These are phyloP conservation scores for Alternaria brassicicola DNA, from an alignment of 2,329 filamentous ascomycete species.

Conservation along the genomic window DNA sequence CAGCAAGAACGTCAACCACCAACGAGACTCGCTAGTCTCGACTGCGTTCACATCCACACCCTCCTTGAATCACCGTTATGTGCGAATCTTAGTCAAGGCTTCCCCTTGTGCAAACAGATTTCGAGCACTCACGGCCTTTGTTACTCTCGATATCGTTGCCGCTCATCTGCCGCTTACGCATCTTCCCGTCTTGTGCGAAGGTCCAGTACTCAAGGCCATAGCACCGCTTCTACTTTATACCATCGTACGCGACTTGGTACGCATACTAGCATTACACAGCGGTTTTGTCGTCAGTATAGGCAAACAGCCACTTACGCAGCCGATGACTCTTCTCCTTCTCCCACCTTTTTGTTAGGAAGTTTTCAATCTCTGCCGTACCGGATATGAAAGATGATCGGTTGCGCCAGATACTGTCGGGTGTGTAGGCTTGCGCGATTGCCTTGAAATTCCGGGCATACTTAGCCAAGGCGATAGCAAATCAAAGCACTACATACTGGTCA, in stretches of 20 bases:
- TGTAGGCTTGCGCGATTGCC: constrained; percentile 74
- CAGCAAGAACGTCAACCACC: constrained; percentile 49
- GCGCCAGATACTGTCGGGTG: constrained; percentile 77
- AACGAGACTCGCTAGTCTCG: constrained; percentile 70
- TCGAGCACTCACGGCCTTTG: constrained; percentile 49
- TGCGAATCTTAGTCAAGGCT: constrained; percentile 11
- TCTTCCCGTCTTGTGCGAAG: constrained; percentile 70
- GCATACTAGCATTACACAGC: constrained; percentile 94
- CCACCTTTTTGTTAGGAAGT: constrained; percentile 77
- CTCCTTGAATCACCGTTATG: constrained; percentile 72
- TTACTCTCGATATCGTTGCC: constrained; percentile 71
- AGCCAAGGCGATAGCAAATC: constrained; percentile 1
- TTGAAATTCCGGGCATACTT: constrained; percentile 63
- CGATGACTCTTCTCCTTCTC: constrained; percentile 71
- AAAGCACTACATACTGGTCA: constrained; percentile 61
- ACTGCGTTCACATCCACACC: constrained; percentile 72
- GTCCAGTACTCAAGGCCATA: constrained; percentile 86
- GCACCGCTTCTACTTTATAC: constrained; percentile 70
- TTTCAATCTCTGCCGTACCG: constrained; percentile 70
- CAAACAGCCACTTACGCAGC: constrained; percentile 82
- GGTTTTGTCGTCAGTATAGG: constrained; percentile 75
- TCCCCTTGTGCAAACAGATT: not conserved
- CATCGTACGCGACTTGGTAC: constrained; percentile 70
- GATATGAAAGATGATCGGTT: constrained; percentile 74
- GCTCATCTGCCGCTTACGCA: constrained; percentile 78